Base-by-base conservation (phyloP, 2,329 filamentous ascomycete species). In the Furcasterigmium sp. region DNA sequence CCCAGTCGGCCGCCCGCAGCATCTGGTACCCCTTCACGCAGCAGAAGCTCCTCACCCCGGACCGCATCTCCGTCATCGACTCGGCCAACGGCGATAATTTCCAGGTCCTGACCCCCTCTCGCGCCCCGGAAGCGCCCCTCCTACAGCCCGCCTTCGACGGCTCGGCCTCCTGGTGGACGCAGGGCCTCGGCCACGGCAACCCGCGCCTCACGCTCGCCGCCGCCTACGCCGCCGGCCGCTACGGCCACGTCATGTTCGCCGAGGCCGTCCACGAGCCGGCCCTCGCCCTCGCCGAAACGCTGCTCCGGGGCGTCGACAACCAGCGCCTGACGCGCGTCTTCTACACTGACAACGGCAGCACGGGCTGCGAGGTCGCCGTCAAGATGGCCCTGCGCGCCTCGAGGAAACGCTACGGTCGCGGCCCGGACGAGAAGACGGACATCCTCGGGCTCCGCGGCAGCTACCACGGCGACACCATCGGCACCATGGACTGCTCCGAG, bases 11-110 rank as follows among this genome's bases (percentile, higher is more conserved):
- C 0, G 69, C 80, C 43, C 58, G 74, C 9, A 70, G 69, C 3
- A 89, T 94, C 29, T 94, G 88, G 88, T 91, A 91, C 53, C 88
- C 89, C 0, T 94, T 94, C 54, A 91, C 87, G 0, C 88, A 94
- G 53, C 88, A 94, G 48, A 78, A 78, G 32, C 70, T 76, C 39
- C 68, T 87, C 51, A 67, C 70, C 0, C 62, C 78, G 5, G 63
- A 79, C 2, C 78, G 80, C 13, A 87, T 94, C 37, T 75, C 82
- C 0, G 75, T 82, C 0, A 90, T 94, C 44, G 88, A 94, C 58
- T 91, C 87, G 0, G 88, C 89, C 0, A 76, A 85, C 46, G 85
- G 84, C 8, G 87, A 91, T 55, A 82, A 80, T 56, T 94, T 93
- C 60, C 84, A 91, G 56, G 82, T 81, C 0, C 50, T 56, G 2